Base-by-base conservation (phyloP, 2,329 filamentous ascomycete genomes). In the Parastagonospora nodorum region DNA sequence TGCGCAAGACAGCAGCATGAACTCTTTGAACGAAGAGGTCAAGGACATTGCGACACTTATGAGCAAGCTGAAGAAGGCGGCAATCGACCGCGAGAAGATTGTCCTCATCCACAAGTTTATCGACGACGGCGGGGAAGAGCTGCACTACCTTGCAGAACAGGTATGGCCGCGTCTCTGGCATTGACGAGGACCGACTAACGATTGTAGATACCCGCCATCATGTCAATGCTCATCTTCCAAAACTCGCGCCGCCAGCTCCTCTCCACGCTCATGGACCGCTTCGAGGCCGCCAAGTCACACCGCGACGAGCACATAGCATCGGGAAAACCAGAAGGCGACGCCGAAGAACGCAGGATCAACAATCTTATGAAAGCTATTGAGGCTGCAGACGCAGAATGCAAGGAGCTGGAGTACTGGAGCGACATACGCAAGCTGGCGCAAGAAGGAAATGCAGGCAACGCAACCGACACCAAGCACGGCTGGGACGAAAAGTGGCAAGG, bases 11-110 rank as follows among this genome's bases (percentile, higher is more conserved):
- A 60, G 52, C 32, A 60, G 58, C 4, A 46, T 78, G 71, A 51
- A 42, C 11, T 80, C 46, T 48, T 63, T 56, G 6, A 73, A 77
- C 30, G 83, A 84, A 48, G 84, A 87, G 41, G 82, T 87, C 43
- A 77, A 77, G 4, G 83, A 90, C 64, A 83, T 91, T 14, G 83
- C 85, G 4, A 84, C 84, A 2, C 77, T 99, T 24, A 81, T 96
- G 77, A 76, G 74, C 16, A 82, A 84, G 2, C 74, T 99, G 47
- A 88, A 86, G 55, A 77, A 76, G 33, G 85, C 88, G 5, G 83
- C 86, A 7, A 90, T 99, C 60, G 94, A 99, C 69, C 84, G 94
- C 30, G 93, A 97, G 76, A 97, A 94, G 77, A 85, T 95, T 51
- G 88, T 93, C 54, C 87, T 88, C 0, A 82, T 97, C 16, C 86